Evolutionary conservation across 805 yeast species (phyloP).

Genomic region (Groenewaldozyma salmanticensis): DNA sequence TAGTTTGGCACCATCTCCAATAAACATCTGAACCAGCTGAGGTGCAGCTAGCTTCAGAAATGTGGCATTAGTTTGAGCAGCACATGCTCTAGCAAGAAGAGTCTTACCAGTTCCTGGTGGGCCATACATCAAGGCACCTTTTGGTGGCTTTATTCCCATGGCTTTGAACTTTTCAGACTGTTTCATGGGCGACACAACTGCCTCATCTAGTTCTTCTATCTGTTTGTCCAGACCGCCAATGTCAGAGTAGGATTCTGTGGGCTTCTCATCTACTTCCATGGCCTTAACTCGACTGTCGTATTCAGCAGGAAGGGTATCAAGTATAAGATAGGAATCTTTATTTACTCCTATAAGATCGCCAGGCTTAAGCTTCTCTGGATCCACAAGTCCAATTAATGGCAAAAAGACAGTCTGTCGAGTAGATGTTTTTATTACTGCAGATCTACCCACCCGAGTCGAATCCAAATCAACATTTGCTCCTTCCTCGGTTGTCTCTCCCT

Average conservation of each 20-base stretch:
- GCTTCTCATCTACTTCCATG: constrained; percentile 99
- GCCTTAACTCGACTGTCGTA: constrained; percentile 97
- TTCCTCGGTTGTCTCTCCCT: constrained; percentile 66
- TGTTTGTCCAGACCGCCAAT: constrained; percentile 98
- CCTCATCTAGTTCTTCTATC: constrained; percentile 96
- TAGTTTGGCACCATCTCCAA: constrained; percentile 97
- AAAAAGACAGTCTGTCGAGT: constrained; percentile 95
- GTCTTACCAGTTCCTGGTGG: constrained; percentile 99
- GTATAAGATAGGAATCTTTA: constrained; percentile 86
- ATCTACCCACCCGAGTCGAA: constrained; percentile 83
- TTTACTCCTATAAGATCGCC: constrained; percentile 96
- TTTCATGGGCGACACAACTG: constrained; percentile 96
- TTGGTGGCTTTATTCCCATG: constrained; percentile 94
- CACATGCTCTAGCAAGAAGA: constrained; percentile 94
- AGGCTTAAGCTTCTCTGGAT: constrained; percentile 86
- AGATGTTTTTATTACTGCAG: constrained; percentile 97
- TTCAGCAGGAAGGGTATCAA: constrained; percentile 94
- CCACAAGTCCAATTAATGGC: constrained; percentile 93
- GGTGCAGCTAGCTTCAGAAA: constrained; percentile 95
- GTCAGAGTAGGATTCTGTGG: constrained; percentile 93
- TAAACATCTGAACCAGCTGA: constrained; percentile 94
- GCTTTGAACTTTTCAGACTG: constrained; percentile 93
- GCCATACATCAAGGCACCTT: constrained; percentile 97
- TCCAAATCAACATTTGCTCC: constrained; percentile 94
- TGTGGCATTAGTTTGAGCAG: constrained; percentile 97